These are phyloP conservation scores for Sclerotinia subarctica DNA, from an alignment of 2,329 filamentous ascomycete species.

Conservation along the genomic window DNA sequence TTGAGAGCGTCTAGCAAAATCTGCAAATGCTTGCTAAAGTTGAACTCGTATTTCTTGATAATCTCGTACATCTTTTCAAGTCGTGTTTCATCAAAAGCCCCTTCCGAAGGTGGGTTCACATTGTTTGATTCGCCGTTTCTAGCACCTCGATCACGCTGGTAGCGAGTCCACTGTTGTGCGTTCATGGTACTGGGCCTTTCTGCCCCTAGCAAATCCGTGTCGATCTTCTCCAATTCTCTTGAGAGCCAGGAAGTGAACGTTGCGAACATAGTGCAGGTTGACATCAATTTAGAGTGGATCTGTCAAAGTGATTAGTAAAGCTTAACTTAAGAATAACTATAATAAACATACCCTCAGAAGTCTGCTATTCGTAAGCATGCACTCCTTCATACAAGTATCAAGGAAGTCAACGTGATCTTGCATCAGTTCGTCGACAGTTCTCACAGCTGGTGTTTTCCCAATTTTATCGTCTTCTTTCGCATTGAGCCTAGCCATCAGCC, in stretches of 20 bases:
- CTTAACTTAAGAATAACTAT: not conserved
- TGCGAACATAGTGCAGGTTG: slow-evolving; percentile 91
- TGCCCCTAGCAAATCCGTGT: slow-evolving; percentile 67
- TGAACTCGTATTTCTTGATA: slow-evolving; percentile 85
- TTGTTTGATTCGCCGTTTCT: slow-evolving; percentile 38
- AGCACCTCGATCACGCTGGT: slow-evolving; percentile 49
- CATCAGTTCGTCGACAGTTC: slow-evolving; percentile 97
- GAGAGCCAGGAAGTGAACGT: slow-evolving; percentile 84
- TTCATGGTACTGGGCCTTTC: slow-evolving; percentile 59
- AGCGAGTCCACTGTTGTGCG: slow-evolving; percentile 57
- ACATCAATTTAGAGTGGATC: slow-evolving; percentile 97
- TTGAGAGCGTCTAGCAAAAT: slow-evolving; percentile 93
- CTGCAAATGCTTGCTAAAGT: slow-evolving; percentile 88
- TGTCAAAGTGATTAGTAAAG: slow-evolving; percentile 40
- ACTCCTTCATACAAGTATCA: slow-evolving; percentile 96
- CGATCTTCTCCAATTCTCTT: slow-evolving; percentile 77
- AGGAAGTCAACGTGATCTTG: slow-evolving; percentile 98
- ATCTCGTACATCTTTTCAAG: slow-evolving; percentile 67
- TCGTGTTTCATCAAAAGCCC: slow-evolving; percentile 30
- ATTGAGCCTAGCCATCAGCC: slow-evolving; percentile 83
- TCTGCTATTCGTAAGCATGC: slow-evolving; percentile 97
- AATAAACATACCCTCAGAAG: slow-evolving; percentile 66
- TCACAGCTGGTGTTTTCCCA: slow-evolving; percentile 41
- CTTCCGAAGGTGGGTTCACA: slow-evolving; percentile 22
- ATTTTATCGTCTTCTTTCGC: slow-evolving; percentile 50